Evolutionary conservation across 176 grass and related monocot species (phyloP).

Genomic region (Ananas comosus): DNA sequence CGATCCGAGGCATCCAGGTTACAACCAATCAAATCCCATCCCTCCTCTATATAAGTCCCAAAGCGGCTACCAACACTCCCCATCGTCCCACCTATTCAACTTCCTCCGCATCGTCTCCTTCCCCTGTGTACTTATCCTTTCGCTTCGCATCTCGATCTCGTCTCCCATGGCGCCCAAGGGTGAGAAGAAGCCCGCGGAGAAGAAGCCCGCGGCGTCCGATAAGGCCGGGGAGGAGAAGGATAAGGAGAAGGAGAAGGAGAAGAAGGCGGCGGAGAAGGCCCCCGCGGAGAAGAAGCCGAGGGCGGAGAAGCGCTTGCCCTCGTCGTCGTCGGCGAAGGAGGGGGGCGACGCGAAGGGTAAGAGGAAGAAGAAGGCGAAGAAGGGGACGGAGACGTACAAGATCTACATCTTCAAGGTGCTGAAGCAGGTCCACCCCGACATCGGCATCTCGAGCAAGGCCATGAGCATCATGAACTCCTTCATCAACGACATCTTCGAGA

Average conservation of each 20-base stretch:
- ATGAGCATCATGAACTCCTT: conserved; percentile 98
- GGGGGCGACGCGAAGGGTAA: conserved; percentile 29
- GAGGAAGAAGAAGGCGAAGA: conserved; percentile 43
- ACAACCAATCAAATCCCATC: not conserved
- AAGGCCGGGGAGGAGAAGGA: conserved; percentile 24
- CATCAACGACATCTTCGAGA: conserved; percentile 85
- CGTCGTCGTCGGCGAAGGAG: conserved; percentile 32
- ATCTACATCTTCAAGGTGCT: conserved; percentile 94
- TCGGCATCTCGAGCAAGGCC: conserved; percentile 85
- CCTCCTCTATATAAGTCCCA: not conserved
- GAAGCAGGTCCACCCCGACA: conserved; percentile 87
- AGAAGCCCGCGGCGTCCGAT: conserved; percentile 15
- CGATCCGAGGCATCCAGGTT: not conserved
- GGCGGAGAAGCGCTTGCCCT: conserved; percentile 45
- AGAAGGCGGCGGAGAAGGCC: conserved; percentile 21
- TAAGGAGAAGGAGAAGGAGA: conserved; percentile 15
- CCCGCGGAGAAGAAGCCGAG: conserved; percentile 46
- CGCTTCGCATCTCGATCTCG: not conserved
- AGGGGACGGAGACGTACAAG: conserved; percentile 72
- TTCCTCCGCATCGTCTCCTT: not conserved
- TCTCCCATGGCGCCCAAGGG: conserved; percentile 40
- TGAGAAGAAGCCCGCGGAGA: conserved; percentile 37
- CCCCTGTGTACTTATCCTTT: not conserved
- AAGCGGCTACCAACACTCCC: not conserved
- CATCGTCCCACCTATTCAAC: not conserved